Base-by-base conservation (phyloP, 257 asterid genomes). In the Ajuga chamaepitys region DNA sequence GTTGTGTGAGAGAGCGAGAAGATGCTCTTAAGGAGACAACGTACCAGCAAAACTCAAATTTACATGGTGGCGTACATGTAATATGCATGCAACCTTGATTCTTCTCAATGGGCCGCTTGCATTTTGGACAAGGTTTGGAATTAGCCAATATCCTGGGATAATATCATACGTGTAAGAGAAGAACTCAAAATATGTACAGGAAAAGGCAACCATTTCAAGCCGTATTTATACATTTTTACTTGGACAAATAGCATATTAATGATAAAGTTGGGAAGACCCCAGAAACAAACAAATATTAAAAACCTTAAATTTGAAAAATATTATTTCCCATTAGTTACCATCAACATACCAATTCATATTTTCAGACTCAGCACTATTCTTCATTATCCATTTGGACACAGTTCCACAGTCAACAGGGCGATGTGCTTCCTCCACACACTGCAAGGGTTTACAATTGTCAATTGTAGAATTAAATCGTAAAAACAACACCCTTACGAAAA, bases 81-180 rank as follows among this genome's bases (percentile, higher is more conserved):
- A 93, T 87, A 71, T 93, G 98, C 98, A 89, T 93, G 89, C 98
- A 89, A 68, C 98, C 97, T 75, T 89, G 98, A 63, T 93, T 93
- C 85, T 93, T 93, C 84, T 93, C 98, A 72, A 93, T 93, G 47
- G 98, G 98, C 52, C 98, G 88, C 84, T 93, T 93, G 96, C 98
- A 93, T 78, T 89, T 93, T 25, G 98, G 98, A 74, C 98, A 93
- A 54, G 97, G 98, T 82, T 93, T 93, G 59, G 98, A 93, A 77
- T 93, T 93, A 58, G 97, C 96, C 85, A 93, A 76, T 74, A 93
- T 93, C 98, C 98, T 87, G 93, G 62, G 75, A 76, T 40, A 60
- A 58, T 68, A 75, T 47, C 45, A 66, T 13, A 71, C 6, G 54
- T 37, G 40, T 70, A 69, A 62, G 55, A 60, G 35, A 54, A 79